A percentile compares a stretch with the other conserved stretches of the same genome.
Evolutionary conservation across 805 yeast genomes (phyloP).

Genomic region (Sugiyamaella boreocaroliniensis): DNA sequence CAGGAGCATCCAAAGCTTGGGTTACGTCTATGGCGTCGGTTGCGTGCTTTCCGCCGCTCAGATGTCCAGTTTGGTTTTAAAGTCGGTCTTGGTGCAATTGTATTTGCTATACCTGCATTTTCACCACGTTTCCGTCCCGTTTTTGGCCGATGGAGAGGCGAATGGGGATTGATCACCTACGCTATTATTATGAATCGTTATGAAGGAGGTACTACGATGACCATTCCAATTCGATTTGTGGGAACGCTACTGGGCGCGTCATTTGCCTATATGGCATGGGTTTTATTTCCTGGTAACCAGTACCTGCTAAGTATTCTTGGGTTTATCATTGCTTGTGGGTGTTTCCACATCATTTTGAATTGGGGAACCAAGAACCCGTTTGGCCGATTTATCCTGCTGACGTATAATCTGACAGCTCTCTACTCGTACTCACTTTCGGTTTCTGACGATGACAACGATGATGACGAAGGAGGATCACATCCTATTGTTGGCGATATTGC

Average conservation of each 20-base stretch:
- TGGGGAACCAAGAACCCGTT: slow-evolving; percentile 50
- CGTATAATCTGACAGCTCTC: slow-evolving; percentile 72
- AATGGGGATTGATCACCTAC: slow-evolving; percentile 79
- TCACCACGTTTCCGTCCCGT: slow-evolving; percentile 45
- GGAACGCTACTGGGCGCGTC: slow-evolving; percentile 73
- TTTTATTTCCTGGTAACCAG: slow-evolving; percentile 48
- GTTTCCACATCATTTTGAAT: slow-evolving; percentile 51
- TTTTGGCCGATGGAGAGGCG: slow-evolving; percentile 66
- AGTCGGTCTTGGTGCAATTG: slow-evolving; percentile 70
- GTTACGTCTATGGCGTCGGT: slow-evolving; percentile 30
- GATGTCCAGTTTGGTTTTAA: slow-evolving; percentile 75
- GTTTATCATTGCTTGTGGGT: slow-evolving; percentile 34
- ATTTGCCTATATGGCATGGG: slow-evolving; percentile 56
- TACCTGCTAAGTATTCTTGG: slow-evolving; percentile 47
- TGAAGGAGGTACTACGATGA: slow-evolving; percentile 76
- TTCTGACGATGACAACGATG: slow-evolving; percentile 44
- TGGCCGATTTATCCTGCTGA: slow-evolving; percentile 55
- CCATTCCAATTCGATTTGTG: slow-evolving; percentile 43
- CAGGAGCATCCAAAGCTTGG: slow-evolving; percentile 11
- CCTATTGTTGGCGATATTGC: slow-evolving; percentile 73
- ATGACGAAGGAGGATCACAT: slow-evolving; percentile 60
- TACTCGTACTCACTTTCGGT: slow-evolving; percentile 65
- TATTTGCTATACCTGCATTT: slow-evolving; percentile 62
- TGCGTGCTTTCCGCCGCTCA: slow-evolving; percentile 49
- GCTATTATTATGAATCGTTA: slow-evolving; percentile 81